Percentiles rank a stretch among this genome's conserved stretches.
Conservation (phyloP, 179 eudicot species). For the Patellifolia procumbens region DNA sequence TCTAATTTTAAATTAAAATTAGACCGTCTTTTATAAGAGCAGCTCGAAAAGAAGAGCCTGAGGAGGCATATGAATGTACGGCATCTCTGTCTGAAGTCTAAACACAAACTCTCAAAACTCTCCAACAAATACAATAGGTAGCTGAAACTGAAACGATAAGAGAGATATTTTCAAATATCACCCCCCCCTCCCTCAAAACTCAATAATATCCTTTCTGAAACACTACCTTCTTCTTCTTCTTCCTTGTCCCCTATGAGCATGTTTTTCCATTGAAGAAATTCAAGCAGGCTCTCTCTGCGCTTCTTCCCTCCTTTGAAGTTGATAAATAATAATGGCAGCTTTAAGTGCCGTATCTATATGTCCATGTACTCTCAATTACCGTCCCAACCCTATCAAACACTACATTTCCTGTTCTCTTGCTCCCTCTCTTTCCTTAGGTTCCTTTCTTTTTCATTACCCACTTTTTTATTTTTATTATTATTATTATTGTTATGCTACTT, state of each 20-base stretch:
- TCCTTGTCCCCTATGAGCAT: neutral
- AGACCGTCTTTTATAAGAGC: too few species aligned
- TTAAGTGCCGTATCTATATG: conserved; percentile 46
- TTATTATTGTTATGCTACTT: neutral
- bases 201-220: neutral
- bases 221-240: neutral
- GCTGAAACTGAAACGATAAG: conserved; percentile 39
- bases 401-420: conserved; percentile 45
- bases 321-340: conserved; percentile 43
- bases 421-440: conserved; percentile 38
- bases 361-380: conserved; percentile 42
- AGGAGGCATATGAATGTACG: too few species aligned
- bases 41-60: too few species aligned
- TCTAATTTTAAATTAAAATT: too few species aligned
- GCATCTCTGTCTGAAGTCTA: too few species aligned
- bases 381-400: conserved; percentile 38
- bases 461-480: too few species aligned
- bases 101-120: too few species aligned
- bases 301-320: neutral
- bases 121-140: too few species aligned
- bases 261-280: neutral
- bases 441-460: neutral
- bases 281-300: neutral
- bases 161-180: conserved; percentile 30
- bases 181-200: too few species aligned